These are phyloP conservation scores for Aspergillus pseudonomiae DNA, from an alignment of 2,329 filamentous ascomycete genomes.

Conservation along the genomic window DNA sequence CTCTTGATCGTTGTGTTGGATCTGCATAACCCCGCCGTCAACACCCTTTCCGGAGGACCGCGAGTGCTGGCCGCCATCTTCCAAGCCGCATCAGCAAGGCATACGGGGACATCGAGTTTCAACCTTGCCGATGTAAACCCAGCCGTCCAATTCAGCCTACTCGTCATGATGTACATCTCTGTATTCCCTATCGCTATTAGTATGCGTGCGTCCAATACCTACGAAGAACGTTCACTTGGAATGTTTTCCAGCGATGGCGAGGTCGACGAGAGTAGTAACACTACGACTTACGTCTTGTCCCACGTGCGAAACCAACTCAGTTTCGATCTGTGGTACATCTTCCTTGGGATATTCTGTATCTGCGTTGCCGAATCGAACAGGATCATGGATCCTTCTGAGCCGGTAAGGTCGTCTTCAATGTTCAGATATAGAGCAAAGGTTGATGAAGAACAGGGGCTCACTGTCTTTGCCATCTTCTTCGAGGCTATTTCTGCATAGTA, in stretches of 20 bases:
- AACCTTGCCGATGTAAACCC: constrained; percentile 56
- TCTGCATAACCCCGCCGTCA: constrained; percentile 56
- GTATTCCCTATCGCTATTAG: constrained; percentile 94
- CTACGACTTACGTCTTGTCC: constrained; percentile 49
- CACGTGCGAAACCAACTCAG: constrained; percentile 66
- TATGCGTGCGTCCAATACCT: constrained; percentile 71
- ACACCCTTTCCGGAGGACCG: constrained; percentile 42
- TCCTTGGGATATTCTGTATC: constrained; percentile 61
- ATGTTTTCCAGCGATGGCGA: constrained; percentile 49
- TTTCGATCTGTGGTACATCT: constrained; percentile 68
- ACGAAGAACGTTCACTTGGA: constrained; percentile 67
- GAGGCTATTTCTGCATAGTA: constrained; percentile 47
- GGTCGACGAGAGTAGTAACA: constrained; percentile 27
- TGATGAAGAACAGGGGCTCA: constrained; percentile 39
- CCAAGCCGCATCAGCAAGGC: constrained; percentile 56
- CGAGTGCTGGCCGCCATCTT: constrained; percentile 61
- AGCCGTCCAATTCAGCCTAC: constrained; percentile 59
- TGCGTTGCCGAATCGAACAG: constrained; percentile 55
- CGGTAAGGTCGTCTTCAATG: constrained; percentile 22
- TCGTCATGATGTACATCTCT: constrained; percentile 98
- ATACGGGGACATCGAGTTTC: constrained; percentile 55
- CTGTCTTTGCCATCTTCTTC: constrained; percentile 59
- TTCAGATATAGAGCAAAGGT: neutral
- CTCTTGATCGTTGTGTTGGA: constrained; percentile 58
- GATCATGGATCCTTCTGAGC: constrained; percentile 30